A percentile compares a stretch with the other conserved stretches of the same genome.
phyloP scores from a whole-genome alignment of 2,329 filamentous ascomycete species.

The Penicillium frequentans region DNA sequence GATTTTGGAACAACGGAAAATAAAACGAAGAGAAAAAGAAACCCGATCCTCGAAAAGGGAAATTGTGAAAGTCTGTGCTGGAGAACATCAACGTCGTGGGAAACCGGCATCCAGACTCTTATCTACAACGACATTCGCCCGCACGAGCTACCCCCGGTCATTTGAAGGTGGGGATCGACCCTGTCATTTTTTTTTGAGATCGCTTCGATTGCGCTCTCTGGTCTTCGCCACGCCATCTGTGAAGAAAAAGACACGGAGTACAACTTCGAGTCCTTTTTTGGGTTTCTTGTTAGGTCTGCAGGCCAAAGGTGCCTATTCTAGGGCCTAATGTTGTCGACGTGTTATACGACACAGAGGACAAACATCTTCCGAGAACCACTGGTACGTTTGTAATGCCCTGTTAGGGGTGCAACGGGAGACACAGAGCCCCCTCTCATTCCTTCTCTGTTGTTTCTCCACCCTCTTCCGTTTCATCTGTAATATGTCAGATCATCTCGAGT shows the following conservation, averaged over 20 bases:
- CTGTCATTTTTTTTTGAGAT: neutral
- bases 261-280: slow-evolving; percentile 16
- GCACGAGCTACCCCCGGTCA: neutral
- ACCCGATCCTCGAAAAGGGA: neutral
- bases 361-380: slow-evolving; percentile 33
- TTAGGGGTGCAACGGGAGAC: slow-evolving; percentile 4
- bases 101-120: neutral
- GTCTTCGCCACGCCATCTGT: neutral
- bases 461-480: slow-evolving; percentile 1
- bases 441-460: slow-evolving; percentile 3
- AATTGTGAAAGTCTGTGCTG: neutral
- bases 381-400: slow-evolving; percentile 26
- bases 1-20: slow-evolving; percentile 8
- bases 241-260: slow-evolving; percentile 1
- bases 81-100: neutral
- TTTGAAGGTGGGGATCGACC: neutral
- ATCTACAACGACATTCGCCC: neutral
- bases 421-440: slow-evolving; percentile 10
- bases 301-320: slow-evolving; percentile 23
- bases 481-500: slow-evolving; percentile 7
- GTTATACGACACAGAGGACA: slow-evolving; percentile 35
- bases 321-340: slow-evolving; percentile 31
- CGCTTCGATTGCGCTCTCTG: neutral
- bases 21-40: slow-evolving; percentile 7
- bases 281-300: slow-evolving; percentile 20